Evolutionary conservation across 768 basidiomycete genomes (phyloP), one percentile per base, ranked within the genome.

Genomic region (Pisolithus microcarpus): DNA sequence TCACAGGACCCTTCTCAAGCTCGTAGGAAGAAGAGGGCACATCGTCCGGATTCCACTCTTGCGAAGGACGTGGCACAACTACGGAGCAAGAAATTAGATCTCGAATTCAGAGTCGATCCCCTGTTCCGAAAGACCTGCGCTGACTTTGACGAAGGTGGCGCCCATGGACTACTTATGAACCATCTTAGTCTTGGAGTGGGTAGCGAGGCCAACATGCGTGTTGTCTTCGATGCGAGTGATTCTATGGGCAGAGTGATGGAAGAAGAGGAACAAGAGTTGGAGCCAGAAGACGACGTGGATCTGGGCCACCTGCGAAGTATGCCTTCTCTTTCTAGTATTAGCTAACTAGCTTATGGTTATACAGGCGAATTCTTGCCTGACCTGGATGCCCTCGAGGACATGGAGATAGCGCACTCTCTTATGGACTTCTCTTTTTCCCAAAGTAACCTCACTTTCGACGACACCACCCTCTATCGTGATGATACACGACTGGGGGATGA

Each of bases 71-170:
- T 84, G 31, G 67, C 78, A 0, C 83, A 91, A 51, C 74, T 99
- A 18, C 80, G 84, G 56, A 87, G 81, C 71, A 97, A 99, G 75
- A 92, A 95, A 61, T 76, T 91, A 42, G 96, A 99, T 52, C 78
- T 98, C 30, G 96, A 97, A 64, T 96, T 96, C 67, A 85, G 82
- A 42, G 91, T 99, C 26, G 96, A 99, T 63, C 96, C 96, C 1
- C 75, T 99, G 31, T 99, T 99, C 73, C 88, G 81, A 71, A 99
- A 99, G 75, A 98, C 96, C 2, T 91, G 86, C 60, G 95, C 91
- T 21, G 96, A 99, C 63, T 98, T 99, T 61, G 96, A 99, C 65
- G 96, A 99, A 67, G 96, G 94, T 38, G 95, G 96, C 44, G 96
- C 96, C 0, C 85, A 90, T 53, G 96, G 96, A 10, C 70, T 99